Conservation (phyloP, 148 eudicot genomes). For the Mesembryanthemum crystallinum region DNA sequence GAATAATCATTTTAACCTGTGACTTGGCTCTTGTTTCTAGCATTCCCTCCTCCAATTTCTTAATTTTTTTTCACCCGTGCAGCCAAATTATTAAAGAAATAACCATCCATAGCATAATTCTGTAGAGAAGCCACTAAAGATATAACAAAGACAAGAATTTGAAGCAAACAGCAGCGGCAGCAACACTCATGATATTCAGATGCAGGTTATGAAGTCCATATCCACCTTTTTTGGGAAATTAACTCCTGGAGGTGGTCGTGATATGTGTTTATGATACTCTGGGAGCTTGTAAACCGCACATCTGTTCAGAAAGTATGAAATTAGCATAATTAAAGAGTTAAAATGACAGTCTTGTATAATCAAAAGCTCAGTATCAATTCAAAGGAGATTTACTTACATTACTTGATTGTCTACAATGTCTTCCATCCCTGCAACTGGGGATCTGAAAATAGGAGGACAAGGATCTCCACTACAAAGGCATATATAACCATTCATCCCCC, state of each 20-base stretch:
- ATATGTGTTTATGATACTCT: slow-evolving; percentile 69
- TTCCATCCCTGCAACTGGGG: slow-evolving; percentile 79
- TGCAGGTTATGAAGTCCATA: neutral
- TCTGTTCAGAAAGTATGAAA: slow-evolving; percentile 37
- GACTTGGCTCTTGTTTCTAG: neutral
- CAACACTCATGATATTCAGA: neutral
- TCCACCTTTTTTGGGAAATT: slow-evolving; percentile 66
- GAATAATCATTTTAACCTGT: neutral
- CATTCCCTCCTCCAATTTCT: neutral
- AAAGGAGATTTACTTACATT: slow-evolving; percentile 44
- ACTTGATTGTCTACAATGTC: slow-evolving; percentile 89
- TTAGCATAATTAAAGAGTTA: neutral
- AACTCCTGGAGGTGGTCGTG: slow-evolving; percentile 77
- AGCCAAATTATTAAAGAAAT: neutral
- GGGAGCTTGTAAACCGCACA: slow-evolving; percentile 89
- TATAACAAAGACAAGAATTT: neutral
- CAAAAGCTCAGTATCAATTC: neutral
- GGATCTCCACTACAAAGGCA: slow-evolving; percentile 93
- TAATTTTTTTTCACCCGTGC: neutral
- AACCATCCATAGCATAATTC: neutral
- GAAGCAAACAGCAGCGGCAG: neutral
- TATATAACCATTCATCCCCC: slow-evolving; percentile 94
- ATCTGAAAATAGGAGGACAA: slow-evolving; percentile 85
- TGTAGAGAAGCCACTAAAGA: neutral
- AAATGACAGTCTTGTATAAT: neutral